Conservation (phyloP, 1,139 yeast species). For the Geotrichum histeridarum region DNA sequence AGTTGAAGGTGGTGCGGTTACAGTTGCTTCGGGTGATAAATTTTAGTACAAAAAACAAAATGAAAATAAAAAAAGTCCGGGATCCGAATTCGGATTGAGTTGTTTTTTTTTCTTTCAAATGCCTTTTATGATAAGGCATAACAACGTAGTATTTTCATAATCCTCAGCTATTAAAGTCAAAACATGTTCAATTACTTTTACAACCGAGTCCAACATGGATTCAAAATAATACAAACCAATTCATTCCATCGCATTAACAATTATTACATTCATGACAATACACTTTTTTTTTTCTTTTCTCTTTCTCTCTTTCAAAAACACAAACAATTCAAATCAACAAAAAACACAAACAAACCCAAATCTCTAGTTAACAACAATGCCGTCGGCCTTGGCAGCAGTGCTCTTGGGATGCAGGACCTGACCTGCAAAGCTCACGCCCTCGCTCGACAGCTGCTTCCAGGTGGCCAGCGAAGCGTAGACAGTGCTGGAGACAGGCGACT, state of each 20-base stretch:
- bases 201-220: too few relatives aligned
- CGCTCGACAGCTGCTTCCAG: conserved; percentile 24
- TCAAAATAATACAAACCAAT: neutral
- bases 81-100: too few relatives aligned
- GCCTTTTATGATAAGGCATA: too few relatives aligned
- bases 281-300: neutral
- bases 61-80: too few relatives aligned
- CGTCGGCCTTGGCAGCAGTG: neutral
- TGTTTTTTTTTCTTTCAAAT: too few relatives aligned
- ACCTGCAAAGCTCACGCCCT: conserved; percentile 22
- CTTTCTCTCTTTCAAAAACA: neutral
- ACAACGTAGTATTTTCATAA: too few relatives aligned
- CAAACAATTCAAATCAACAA: neutral
- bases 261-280: neutral
- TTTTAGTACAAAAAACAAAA: too few relatives aligned
- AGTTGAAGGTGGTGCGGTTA: too few relatives aligned
- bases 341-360: neutral
- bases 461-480: conserved; percentile 24
- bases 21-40: too few relatives aligned
- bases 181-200: too few relatives aligned
- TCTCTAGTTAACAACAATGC: neutral
- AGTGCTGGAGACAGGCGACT: conserved; percentile 22
- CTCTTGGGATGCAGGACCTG: conserved; percentile 14
- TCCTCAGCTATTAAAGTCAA: too few relatives aligned
- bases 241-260: neutral